Conservation (phyloP, 768 basidiomycete genomes). For the Hericium alpestre region DNA sequence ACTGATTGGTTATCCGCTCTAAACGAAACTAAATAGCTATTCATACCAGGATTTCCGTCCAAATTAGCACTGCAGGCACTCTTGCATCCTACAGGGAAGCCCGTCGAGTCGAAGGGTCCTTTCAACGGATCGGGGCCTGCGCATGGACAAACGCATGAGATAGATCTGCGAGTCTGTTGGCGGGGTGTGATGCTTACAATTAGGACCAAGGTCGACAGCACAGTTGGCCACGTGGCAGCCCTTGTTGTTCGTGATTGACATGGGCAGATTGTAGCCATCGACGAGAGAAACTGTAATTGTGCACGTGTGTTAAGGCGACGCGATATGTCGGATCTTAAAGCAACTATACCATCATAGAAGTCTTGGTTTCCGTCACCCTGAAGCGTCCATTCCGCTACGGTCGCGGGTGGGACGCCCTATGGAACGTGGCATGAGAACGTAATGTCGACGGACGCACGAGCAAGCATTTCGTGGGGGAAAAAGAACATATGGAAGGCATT, state of each 20-base stretch:
- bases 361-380: slow-evolving; percentile 32
- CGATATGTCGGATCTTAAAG: no score
- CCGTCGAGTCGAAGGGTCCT: slow-evolving; percentile 43
- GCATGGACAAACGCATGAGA: background rate
- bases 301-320: no score
- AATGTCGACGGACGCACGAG: no score
- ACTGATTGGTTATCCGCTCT: background rate
- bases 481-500: background rate
- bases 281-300: slow-evolving; percentile 43
- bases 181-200: slow-evolving; percentile 10
- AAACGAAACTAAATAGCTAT: background rate
- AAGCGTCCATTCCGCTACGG: slow-evolving; percentile 62
- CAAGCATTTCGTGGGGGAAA: no score
- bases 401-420: slow-evolving; percentile 58
- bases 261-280: slow-evolving; percentile 52
- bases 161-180: no score
- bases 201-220: slow-evolving; percentile 27
- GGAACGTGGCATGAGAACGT: no score
- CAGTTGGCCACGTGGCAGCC: slow-evolving; percentile 49
- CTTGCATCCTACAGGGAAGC: slow-evolving; percentile 49
- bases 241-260: slow-evolving; percentile 43
- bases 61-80: slow-evolving; percentile 41
- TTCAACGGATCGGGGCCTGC: slow-evolving; percentile 39
- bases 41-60: slow-evolving; percentile 23
- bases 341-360: slow-evolving; percentile 44